A percentile compares a stretch with the other conserved stretches of the same genome.
Conservation (phyloP, 2,329 filamentous ascomycete genomes). For the Alternaria viburni region DNA sequence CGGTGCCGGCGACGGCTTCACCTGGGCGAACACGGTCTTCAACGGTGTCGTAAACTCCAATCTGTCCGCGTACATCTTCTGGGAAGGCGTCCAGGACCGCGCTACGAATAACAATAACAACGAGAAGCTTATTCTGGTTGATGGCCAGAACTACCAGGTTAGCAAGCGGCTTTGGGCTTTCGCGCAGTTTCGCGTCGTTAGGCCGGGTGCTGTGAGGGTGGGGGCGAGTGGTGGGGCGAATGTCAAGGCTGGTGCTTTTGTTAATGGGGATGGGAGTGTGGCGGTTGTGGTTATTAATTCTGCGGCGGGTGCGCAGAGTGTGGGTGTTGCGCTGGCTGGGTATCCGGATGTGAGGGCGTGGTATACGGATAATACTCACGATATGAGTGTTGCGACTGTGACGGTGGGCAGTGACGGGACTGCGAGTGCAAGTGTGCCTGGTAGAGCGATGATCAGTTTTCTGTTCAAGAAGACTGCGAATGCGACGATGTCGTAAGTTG, state of each 20-base stretch:
- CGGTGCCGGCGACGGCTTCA: background rate
- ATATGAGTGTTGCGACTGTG: constrained; percentile 4
- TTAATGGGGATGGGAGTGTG: constrained; percentile 37
- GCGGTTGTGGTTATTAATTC: constrained; percentile 39
- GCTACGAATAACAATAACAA: constrained; percentile 47
- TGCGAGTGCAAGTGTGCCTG: constrained; percentile 30
- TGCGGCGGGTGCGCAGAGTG: constrained; percentile 25
- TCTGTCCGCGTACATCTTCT: constrained; percentile 62
- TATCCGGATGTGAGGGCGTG: constrained; percentile 25
- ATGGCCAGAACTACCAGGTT: constrained; percentile 42
- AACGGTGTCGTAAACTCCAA: constrained; percentile 55
- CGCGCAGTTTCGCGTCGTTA: constrained; percentile 49
- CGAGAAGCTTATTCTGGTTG: constrained; percentile 45
- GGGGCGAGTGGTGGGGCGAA: constrained; percentile 37
- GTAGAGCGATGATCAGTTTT: constrained; percentile 37
- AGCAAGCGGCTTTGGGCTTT: constrained; percentile 52
- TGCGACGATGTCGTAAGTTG: background rate
- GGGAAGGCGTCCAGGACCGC: constrained; percentile 56
- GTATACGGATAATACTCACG: constrained; percentile 35
- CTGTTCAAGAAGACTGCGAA: constrained; percentile 16
- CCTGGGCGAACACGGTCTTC: background rate
- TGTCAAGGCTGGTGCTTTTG: constrained; percentile 43
- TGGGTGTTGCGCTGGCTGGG: constrained; percentile 18
- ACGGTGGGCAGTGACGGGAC: constrained; percentile 28
- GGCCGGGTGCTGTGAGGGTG: constrained; percentile 49